These are phyloP conservation scores for Claviceps spartinae DNA, from an alignment of 2,329 filamentous ascomycete species.

Conservation along the genomic window DNA sequence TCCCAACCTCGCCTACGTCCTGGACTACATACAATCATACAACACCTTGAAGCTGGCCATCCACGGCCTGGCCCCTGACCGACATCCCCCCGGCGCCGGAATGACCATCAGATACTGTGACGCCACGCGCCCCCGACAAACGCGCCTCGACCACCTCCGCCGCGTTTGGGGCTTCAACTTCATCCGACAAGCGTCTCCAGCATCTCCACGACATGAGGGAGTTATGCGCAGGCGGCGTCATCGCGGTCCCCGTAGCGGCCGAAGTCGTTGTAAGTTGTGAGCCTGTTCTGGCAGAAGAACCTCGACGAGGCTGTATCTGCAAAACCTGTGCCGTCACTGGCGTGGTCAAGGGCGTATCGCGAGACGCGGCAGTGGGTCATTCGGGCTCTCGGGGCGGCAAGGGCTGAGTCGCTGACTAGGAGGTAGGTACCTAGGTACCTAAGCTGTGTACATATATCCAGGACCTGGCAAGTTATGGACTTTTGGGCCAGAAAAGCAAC, in stretches of 20 bases:
- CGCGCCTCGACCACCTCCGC: constrained; percentile 18
- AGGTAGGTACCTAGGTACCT: background rate
- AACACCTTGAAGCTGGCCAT: constrained; percentile 20
- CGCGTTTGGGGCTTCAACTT: constrained; percentile 27
- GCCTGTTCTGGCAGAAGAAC: constrained; percentile 26
- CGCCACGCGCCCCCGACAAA: constrained; percentile 11
- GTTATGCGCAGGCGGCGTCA: background rate
- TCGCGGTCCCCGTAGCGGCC: constrained; percentile 21
- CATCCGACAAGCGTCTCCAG: constrained; percentile 24
- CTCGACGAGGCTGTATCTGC: constrained; percentile 20
- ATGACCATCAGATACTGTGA: constrained; percentile 30
- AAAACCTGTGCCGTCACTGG: constrained; percentile 25
- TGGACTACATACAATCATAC: constrained; percentile 19
- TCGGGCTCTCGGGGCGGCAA: constrained; percentile 23
- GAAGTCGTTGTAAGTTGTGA: constrained; percentile 25
- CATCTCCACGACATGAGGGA: constrained; percentile 16
- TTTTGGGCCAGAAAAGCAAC: constrained; percentile 4
- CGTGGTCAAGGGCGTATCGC: constrained; percentile 22
- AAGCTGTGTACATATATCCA: too few species aligned
- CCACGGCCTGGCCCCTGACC: constrained; percentile 23
- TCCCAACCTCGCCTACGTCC: constrained; percentile 30
- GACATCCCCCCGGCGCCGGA: constrained; percentile 29
- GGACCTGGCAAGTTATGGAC: background rate
- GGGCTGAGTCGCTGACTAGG: constrained; percentile 8
- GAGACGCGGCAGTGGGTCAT: constrained; percentile 23